phyloP scores from a whole-genome alignment of 805 yeast species.

The Myxozyma monticola region DNA sequence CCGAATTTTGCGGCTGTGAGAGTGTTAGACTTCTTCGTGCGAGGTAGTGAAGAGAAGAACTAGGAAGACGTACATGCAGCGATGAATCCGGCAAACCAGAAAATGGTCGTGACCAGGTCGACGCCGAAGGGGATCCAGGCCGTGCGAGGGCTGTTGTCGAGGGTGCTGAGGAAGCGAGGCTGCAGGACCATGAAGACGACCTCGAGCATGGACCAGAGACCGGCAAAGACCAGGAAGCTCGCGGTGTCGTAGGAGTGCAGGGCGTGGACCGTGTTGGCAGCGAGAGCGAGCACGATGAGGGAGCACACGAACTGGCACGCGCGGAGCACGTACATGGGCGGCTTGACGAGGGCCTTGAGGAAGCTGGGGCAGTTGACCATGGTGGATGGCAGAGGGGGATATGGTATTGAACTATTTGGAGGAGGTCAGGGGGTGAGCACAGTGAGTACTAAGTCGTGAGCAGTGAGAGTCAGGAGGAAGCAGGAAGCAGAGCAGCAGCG shows the following conservation, averaged over 20 bases:
- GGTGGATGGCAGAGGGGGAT: too few relatives aligned
- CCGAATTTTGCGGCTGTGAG: constrained; percentile 4
- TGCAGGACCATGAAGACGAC: constrained; percentile 5
- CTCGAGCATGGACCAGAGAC: constrained; percentile 8
- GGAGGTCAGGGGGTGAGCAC: too few relatives aligned
- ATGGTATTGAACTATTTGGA: too few relatives aligned
- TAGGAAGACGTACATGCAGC: constrained; percentile 3
- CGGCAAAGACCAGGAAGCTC: constrained; percentile 10
- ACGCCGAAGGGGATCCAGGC: constrained; percentile 12
- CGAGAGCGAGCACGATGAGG: constrained; percentile 13
- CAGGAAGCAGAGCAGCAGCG: too few relatives aligned
- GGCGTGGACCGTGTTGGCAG: constrained; percentile 7
- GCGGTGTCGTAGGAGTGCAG: not conserved
- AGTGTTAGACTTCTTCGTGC: too few relatives aligned
- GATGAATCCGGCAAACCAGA: constrained; percentile 21
- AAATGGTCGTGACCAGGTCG: constrained; percentile 9
- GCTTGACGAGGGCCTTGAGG: too few relatives aligned
- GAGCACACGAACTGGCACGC: too few relatives aligned
- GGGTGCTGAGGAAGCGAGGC: constrained; percentile 1
- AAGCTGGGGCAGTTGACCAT: too few relatives aligned
- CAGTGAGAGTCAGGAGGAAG: not conserved
- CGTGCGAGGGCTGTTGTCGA: not conserved
- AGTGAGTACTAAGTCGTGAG: too few relatives aligned
- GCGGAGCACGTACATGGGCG: too few relatives aligned
- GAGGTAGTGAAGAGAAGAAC: not conserved